Conservation (phyloP, 2,329 filamentous ascomycete species). For the Lasiodiplodia theobromae region DNA sequence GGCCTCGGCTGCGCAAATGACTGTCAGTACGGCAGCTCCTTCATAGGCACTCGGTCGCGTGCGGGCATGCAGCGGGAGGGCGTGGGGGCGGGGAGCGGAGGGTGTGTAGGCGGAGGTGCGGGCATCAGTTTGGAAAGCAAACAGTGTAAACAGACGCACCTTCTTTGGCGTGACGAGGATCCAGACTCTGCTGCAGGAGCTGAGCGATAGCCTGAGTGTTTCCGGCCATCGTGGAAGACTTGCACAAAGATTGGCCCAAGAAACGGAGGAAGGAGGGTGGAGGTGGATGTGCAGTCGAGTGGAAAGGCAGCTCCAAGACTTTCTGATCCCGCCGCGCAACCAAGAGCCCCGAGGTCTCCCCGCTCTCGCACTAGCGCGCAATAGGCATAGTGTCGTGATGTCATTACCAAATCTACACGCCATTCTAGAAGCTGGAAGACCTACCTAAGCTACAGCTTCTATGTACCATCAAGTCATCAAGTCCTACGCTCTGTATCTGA, state of each 20-base stretch:
- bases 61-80: slow-evolving; percentile 11
- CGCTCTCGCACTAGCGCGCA: background rate
- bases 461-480: too few species aligned
- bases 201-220: slow-evolving; percentile 73
- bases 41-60: background rate
- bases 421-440: background rate
- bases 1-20: slow-evolving; percentile 73
- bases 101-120: slow-evolving; percentile 14
- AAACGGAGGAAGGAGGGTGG: background rate
- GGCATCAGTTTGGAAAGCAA: slow-evolving; percentile 1
- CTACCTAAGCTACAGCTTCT: background rate
- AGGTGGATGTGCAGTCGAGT: background rate
- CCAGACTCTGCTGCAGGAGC: slow-evolving; percentile 88
- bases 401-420: background rate
- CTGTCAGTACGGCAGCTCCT: slow-evolving; percentile 35
- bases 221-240: slow-evolving; percentile 60
- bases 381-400: slow-evolving; percentile 10
- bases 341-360: slow-evolving; percentile 11
- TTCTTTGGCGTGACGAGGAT: slow-evolving; percentile 87
- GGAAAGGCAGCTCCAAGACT: slow-evolving; percentile 29
- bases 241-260: slow-evolving; percentile 17
- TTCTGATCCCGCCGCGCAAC: slow-evolving; percentile 21
- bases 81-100: background rate
- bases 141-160: slow-evolving; percentile 62
- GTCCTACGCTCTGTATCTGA: too few species aligned